Percentiles rank a stretch among this genome's conserved stretches.
These are phyloP conservation scores for Xerocomellus amylosporus DNA, from an alignment of 768 basidiomycete species.

Conservation along the genomic window DNA sequence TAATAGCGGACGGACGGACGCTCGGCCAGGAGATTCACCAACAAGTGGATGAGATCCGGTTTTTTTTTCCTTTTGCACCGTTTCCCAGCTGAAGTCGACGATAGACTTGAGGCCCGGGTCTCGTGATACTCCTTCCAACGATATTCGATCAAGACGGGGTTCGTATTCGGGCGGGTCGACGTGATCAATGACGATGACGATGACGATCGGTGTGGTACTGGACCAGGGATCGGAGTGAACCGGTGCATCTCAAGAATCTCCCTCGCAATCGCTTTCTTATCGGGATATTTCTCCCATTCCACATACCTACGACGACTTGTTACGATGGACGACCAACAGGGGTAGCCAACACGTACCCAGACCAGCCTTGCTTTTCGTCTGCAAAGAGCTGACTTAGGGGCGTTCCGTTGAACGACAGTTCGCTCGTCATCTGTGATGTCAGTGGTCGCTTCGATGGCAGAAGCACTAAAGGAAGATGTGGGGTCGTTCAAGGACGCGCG, in stretches of 20 bases:
- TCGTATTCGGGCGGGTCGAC: too few relatives aligned
- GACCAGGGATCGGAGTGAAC: slow-evolving; percentile 13
- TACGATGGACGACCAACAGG: not conserved
- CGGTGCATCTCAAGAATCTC: slow-evolving; percentile 9
- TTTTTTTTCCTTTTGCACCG: too few relatives aligned
- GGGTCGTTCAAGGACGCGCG: too few relatives aligned
- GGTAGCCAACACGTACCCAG: slow-evolving; percentile 3
- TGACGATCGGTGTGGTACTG: not conserved
- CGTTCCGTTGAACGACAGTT: not conserved
- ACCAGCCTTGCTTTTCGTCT: slow-evolving; percentile 15
- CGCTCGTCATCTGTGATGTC: not conserved
- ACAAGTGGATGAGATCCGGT: too few relatives aligned
- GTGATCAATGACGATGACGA: too few relatives aligned
- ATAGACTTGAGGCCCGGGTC: too few relatives aligned
- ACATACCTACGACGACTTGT: not conserved
- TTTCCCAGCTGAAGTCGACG: too few relatives aligned
- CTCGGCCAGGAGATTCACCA: too few relatives aligned
- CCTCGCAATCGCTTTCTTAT: slow-evolving; percentile 13
- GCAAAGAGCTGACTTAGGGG: slow-evolving; percentile 5
- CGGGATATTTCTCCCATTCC: slow-evolving; percentile 14
- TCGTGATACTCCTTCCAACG: slow-evolving; percentile 39
- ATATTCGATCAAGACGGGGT: too few relatives aligned
- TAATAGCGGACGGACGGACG: too few relatives aligned
- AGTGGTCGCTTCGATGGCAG: not conserved
- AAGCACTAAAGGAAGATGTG: too few relatives aligned